A percentile compares a stretch with the other conserved stretches of the same genome.
Evolutionary conservation across 805 yeast species (phyloP).

Genomic region (Ogataea methanolica): DNA sequence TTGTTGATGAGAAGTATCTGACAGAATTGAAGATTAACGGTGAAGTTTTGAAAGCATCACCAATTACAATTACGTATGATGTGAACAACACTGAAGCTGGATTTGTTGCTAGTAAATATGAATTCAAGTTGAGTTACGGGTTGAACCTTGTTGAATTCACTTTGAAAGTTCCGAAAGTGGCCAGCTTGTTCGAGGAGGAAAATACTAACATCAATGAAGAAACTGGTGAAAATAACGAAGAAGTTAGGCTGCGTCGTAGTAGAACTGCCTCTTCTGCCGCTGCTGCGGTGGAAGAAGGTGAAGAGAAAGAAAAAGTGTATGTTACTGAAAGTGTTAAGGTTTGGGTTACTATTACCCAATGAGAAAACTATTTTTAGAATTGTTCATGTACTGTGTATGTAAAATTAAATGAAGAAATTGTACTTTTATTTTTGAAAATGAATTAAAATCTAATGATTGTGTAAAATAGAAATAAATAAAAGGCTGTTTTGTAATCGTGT

Average conservation of each 20-base stretch:
- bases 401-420: neutral
- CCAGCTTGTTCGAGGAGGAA: conserved; percentile 3
- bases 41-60: conserved; percentile 40
- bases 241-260: conserved; percentile 11
- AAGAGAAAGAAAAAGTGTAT: conserved; percentile 9
- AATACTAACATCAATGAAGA: neutral
- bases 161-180: conserved; percentile 21
- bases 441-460: too few relatives aligned
- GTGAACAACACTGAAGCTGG: conserved; percentile 16
- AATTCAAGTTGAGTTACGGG: conserved; percentile 42
- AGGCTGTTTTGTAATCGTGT: too few relatives aligned
- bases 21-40: conserved; percentile 39
- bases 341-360: conserved; percentile 38
- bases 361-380: neutral
- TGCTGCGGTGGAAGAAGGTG: neutral
- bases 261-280: neutral
- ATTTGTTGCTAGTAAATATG: conserved; percentile 35
- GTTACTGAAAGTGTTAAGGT: conserved; percentile 32
- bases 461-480: too few relatives aligned
- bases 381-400: neutral
- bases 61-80: conserved; percentile 34
- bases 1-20: conserved; percentile 34
- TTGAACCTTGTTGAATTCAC: conserved; percentile 40
- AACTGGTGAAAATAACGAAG: conserved; percentile 4
- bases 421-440: too few relatives aligned